Percentiles rank a stretch among this genome's conserved stretches.
Conservation (phyloP, 2,329 filamentous ascomycete species). For the Pseudopyrenochaeta lycopersici region DNA sequence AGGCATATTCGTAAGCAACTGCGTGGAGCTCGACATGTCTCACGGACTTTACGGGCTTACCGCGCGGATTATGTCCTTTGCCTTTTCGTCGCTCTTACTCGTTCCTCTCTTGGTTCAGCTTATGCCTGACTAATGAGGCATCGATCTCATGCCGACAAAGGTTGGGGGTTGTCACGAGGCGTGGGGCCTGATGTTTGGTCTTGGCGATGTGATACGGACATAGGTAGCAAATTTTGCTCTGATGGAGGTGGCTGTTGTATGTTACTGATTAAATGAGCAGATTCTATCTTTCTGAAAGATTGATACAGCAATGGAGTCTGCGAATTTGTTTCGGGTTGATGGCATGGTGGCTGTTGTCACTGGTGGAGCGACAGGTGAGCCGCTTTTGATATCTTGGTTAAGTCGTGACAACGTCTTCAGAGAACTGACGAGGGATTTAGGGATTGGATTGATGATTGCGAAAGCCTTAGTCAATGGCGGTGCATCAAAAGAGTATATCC, state of each 20-base stretch:
- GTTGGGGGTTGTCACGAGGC: too few species aligned
- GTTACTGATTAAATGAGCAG: too few species aligned
- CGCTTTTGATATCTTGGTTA: neutral
- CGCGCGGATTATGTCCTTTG: neutral
- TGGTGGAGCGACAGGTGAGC: slow-evolving; percentile 25
- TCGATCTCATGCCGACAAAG: too few species aligned
- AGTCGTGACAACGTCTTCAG: neutral
- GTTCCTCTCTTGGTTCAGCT: neutral
- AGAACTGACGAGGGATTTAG: slow-evolving; percentile 1
- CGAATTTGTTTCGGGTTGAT: slow-evolving; percentile 20
- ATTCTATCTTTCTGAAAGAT: neutral
- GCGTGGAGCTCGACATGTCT: neutral
- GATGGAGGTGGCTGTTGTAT: too few species aligned
- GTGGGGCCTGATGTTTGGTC: too few species aligned
- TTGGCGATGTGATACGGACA: too few species aligned
- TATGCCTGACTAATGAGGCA: too few species aligned
- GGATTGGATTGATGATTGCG: slow-evolving; percentile 34
- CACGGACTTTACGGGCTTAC: neutral
- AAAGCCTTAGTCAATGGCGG: slow-evolving; percentile 30
- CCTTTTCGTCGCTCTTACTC: neutral
- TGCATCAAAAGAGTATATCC: slow-evolving; percentile 32
- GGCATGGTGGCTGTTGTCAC: slow-evolving; percentile 26
- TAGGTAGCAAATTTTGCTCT: too few species aligned
- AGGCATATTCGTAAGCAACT: neutral
- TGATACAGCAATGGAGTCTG: slow-evolving; percentile 5